phyloP scores from a whole-genome alignment of 164 flowering plant genomes.

The Hamamelis virginiana region DNA sequence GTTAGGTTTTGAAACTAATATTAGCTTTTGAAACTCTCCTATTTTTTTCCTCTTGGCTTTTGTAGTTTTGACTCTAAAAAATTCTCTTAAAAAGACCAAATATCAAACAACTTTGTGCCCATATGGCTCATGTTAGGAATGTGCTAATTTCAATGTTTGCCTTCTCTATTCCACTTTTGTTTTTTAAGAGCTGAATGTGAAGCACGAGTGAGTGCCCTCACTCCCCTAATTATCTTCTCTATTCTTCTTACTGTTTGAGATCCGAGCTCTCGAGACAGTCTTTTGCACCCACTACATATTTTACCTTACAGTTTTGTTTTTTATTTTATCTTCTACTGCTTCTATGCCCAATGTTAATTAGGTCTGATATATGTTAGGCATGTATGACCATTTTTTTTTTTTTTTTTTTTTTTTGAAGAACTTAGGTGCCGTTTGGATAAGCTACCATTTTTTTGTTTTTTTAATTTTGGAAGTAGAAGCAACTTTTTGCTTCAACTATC shows the following conservation, averaged over 20 bases:
- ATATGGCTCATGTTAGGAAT: slow-evolving; percentile 24
- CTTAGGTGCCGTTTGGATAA: too few relatives aligned
- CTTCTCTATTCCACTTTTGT: not conserved
- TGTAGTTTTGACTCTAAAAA: slow-evolving; percentile 9
- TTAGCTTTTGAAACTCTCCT: too few relatives aligned
- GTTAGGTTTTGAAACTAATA: too few relatives aligned
- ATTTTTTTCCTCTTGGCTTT: slow-evolving; percentile 9
- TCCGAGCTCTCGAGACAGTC: slow-evolving; percentile 36
- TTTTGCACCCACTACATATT: slow-evolving; percentile 11
- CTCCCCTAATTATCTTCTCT: not conserved
- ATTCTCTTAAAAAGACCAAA: slow-evolving; percentile 1
- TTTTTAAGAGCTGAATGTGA: not conserved
- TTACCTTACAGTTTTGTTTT: slow-evolving; percentile 8
- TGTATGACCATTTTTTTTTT: too few relatives aligned
- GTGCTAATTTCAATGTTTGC: slow-evolving; percentile 18
- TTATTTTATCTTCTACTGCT: slow-evolving; percentile 4
- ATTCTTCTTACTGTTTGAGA: slow-evolving; percentile 31
- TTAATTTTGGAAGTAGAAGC: too few relatives aligned
- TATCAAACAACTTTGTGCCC: slow-evolving; percentile 4
- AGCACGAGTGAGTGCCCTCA: slow-evolving; percentile 13
- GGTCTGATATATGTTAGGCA: too few relatives aligned
- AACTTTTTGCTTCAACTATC: too few relatives aligned
- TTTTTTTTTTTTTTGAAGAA: too few relatives aligned
- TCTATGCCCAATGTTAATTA: slow-evolving; percentile 11
- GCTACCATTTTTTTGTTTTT: too few relatives aligned